Conservation (phyloP, 192 early-diverging fungal genomes). For the Coemansia umbellata region DNA sequence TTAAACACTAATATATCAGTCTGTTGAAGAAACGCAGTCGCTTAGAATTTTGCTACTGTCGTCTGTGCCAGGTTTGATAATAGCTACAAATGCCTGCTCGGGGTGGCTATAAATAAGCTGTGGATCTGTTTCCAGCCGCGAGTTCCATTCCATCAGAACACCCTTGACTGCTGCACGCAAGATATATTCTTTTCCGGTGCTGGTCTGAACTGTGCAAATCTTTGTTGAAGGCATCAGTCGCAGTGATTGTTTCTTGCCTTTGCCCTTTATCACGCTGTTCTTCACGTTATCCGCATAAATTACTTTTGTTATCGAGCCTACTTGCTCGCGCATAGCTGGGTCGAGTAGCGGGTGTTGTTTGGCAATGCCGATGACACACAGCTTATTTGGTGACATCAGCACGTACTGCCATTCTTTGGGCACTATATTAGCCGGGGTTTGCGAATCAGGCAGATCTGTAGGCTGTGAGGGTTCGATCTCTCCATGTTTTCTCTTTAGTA, state of each 20-base stretch:
- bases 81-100: slow-evolving; percentile 23
- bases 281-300: slow-evolving; percentile 22
- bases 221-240: slow-evolving; percentile 31
- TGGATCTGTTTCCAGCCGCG: slow-evolving; percentile 15
- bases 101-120: slow-evolving; percentile 7
- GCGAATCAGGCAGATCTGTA: background rate
- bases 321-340: background rate
- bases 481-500: slow-evolving; percentile 29
- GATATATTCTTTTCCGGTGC: slow-evolving; percentile 7
- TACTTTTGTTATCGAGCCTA: slow-evolving; percentile 9
- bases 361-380: slow-evolving; percentile 34
- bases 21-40: slow-evolving; percentile 24
- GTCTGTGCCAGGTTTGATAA: slow-evolving; percentile 33
- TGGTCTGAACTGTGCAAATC: slow-evolving; percentile 28
- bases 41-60: slow-evolving; percentile 24
- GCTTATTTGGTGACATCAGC: slow-evolving; percentile 34
- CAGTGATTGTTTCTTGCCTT: slow-evolving; percentile 38
- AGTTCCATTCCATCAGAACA: slow-evolving; percentile 41
- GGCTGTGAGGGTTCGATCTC: background rate
- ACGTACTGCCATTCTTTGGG: slow-evolving; percentile 38
- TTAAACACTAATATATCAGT: background rate
- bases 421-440: background rate
- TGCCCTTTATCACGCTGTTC: slow-evolving; percentile 38
- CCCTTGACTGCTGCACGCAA: slow-evolving; percentile 40
- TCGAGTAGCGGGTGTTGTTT: slow-evolving; percentile 28